Base-by-base conservation (phyloP, 2,329 filamentous ascomycete genomes). In the Exophiala mesophila region DNA sequence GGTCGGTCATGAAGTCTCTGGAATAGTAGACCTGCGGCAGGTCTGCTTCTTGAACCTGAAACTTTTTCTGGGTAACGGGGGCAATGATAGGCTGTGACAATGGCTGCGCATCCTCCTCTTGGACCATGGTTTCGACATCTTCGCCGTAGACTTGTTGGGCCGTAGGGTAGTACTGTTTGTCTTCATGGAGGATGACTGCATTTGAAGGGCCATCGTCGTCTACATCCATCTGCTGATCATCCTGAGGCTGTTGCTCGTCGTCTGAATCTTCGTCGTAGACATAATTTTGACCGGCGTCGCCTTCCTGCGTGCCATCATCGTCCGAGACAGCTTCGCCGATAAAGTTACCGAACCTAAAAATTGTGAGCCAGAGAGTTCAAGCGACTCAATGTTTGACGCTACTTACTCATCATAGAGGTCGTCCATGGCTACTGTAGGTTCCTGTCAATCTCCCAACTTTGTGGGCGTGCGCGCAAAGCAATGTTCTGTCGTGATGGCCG, bases 131-230 rank as follows among this genome's bases (percentile, higher is more conserved):
- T 68, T 98, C 92, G 57, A 98, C 92, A 67, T 92, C 89, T 56
- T 82, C 77, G 39, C 92, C 92, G 63, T 97, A 98, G 30, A 95
- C 82, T 65, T 98, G 92, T 61, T 90, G 83, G 43, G 92, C 92
- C n/a, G 89, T 95, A 20, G 92, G 92, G 62, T 98, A 98, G 67
- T 98, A 98, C 63, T 97, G 92, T 66, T 98, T 98, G 70, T 98
- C 92, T 73, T 98, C 92, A 68, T 98, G 92, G 33, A 98, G 77
- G 44, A 98, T 78, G n/a, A 98, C 88, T 38, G 92, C 90, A 64
- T 97, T 98, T 4, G 89, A 96, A 3, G 90, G 86, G 10, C 85
- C 88, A 36, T 89, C 83, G 63, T 88, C 84, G 61, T 97, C 90
- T 31, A 97, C 70, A 59, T 97, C 87, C 90, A 98, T 97, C 57